phyloP scores from a whole-genome alignment of 768 basidiomycete genomes.

The Boletus barrowsii region DNA sequence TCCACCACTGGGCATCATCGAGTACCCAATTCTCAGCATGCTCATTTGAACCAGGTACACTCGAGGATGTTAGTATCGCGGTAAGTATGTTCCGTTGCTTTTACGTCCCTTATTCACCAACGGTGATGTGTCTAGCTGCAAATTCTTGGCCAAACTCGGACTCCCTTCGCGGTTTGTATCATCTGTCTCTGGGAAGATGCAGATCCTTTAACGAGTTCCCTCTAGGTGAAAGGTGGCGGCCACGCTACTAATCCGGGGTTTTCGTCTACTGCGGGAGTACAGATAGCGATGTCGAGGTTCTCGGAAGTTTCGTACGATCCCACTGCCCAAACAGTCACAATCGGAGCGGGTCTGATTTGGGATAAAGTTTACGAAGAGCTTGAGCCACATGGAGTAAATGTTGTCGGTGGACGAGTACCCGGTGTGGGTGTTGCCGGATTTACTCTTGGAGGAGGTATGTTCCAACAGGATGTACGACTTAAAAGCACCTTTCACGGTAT shows the following conservation, averaged over 20 bases:
- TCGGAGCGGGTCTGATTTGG: constrained; percentile 51
- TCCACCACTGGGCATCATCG: constrained; percentile 51
- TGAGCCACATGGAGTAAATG: constrained; percentile 46
- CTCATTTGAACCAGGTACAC: constrained; percentile 56
- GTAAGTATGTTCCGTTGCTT: constrained; percentile 27
- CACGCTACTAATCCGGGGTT: constrained; percentile 54
- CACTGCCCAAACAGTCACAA: constrained; percentile 35
- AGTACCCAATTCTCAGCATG: constrained; percentile 47
- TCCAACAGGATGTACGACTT: background rate
- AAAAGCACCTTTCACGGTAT: background rate
- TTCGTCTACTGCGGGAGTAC: constrained; percentile 56
- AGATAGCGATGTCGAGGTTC: constrained; percentile 54
- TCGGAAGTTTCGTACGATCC: constrained; percentile 39
- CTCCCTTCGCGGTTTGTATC: constrained; percentile 24
- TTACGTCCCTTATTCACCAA: background rate
- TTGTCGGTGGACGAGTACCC: constrained; percentile 52
- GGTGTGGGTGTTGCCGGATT: constrained; percentile 61
- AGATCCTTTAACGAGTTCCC: background rate
- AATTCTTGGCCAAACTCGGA: constrained; percentile 42
- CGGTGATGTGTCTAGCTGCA: constrained; percentile 1
- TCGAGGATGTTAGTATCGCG: constrained; percentile 47
- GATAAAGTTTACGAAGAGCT: constrained; percentile 58
- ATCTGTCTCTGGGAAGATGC: background rate
- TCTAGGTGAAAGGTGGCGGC: constrained; percentile 60
- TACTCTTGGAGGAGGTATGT: constrained; percentile 52